A percentile compares a stretch with the other conserved stretches of the same genome.
Evolutionary conservation across 345 rosid genomes (phyloP).

Genomic region (Pelargonium nanum): DNA sequence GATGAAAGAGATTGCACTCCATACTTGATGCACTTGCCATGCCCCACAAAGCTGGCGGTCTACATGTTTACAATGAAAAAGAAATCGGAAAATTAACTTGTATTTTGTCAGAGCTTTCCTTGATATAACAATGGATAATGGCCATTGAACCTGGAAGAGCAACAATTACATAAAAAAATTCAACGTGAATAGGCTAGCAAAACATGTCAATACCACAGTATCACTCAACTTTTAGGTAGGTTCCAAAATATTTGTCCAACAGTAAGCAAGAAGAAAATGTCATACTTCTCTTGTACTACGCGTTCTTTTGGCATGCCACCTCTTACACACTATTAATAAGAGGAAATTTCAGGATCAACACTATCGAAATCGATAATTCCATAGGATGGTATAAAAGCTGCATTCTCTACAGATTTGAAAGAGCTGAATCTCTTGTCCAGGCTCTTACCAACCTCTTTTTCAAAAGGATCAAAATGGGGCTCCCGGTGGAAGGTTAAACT

Average conservation of each 20-base stretch:
- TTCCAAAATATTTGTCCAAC: background rate
- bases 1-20: constrained; percentile 12
- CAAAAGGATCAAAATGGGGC: too few relatives aligned
- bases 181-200: background rate
- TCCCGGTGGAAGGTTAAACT: too few relatives aligned
- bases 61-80: constrained; percentile 89
- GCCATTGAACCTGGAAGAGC: constrained; percentile 91
- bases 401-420: too few relatives aligned
- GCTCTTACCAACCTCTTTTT: too few relatives aligned
- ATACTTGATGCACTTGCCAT: constrained; percentile 97
- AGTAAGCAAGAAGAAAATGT: background rate
- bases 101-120: constrained; percentile 82
- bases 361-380: background rate
- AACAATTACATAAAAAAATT: constrained; percentile 11
- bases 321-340: too few relatives aligned
- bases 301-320: background rate
- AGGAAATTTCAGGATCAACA: too few relatives aligned
- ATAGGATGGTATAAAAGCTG: constrained; percentile 4
- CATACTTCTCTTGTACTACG: too few relatives aligned
- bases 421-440: too few relatives aligned
- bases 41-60: constrained; percentile 94
- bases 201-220: background rate
- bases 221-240: background rate
- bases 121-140: constrained; percentile 85
- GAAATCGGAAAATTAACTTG: constrained; percentile 81